Conservation (phyloP, 2,329 filamentous ascomycete genomes). For the Macrophomina phaseolina region DNA sequence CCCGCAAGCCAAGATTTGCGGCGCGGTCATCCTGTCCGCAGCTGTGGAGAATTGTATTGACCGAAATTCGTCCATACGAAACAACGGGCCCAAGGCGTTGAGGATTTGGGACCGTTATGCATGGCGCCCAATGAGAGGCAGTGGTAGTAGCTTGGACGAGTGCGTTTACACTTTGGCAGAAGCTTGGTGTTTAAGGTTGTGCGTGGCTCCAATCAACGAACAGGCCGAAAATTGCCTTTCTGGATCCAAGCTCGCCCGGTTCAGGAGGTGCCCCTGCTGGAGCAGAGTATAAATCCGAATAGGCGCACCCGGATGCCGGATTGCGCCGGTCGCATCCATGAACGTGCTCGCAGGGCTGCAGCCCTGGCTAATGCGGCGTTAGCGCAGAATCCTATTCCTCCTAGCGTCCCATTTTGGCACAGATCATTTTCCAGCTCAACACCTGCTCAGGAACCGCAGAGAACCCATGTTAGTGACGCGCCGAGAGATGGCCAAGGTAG, state of each 20-base stretch:
- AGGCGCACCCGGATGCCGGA: background rate
- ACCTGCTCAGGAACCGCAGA: too few species aligned
- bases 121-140: background rate
- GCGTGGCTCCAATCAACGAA: background rate
- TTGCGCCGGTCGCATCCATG: background rate
- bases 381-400: background rate
- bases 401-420: background rate
- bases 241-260: background rate
- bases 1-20: background rate
- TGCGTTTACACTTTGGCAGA: background rate
- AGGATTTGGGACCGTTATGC: background rate
- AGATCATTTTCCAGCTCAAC: background rate
- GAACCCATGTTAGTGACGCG: background rate
- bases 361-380: background rate
- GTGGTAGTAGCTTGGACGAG: background rate
- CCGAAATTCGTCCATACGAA: constrained; percentile 2
- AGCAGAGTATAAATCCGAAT: background rate
- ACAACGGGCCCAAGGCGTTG: background rate
- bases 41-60: background rate
- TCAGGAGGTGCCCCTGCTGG: background rate
- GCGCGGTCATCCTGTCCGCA: background rate
- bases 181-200: background rate
- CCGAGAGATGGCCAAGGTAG: background rate
- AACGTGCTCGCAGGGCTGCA: background rate
- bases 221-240: background rate